phyloP scores from a whole-genome alignment of 2,329 filamentous ascomycete species.

The Fusarium irregulare region DNA sequence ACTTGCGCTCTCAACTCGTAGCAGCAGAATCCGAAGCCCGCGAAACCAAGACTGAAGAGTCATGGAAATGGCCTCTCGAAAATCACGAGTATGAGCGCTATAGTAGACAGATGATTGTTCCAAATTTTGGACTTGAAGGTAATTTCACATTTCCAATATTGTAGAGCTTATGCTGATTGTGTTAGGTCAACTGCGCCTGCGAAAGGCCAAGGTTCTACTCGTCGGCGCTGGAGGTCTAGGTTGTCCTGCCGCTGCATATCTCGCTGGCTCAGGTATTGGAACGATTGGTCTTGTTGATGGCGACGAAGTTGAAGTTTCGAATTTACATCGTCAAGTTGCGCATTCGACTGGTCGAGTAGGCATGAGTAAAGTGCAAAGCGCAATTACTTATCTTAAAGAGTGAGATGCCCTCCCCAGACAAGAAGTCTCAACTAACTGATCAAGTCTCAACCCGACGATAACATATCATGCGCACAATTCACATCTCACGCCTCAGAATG shows the following conservation, averaged over 20 bases:
- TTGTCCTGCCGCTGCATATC: conserved; percentile 91
- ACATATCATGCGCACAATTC: conserved; percentile 70
- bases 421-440: not conserved
- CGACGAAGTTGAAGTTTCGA: conserved; percentile 87
- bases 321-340: conserved; percentile 91
- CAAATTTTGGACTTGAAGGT: conserved; percentile 82
- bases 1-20: conserved; percentile 59
- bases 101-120: conserved; percentile 89
- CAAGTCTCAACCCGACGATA: conserved; percentile 78
- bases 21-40: conserved; percentile 51
- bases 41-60: conserved; percentile 12
- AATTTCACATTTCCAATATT: fast-evolving
- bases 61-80: conserved; percentile 74
- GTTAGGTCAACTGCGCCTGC: conserved; percentile 80
- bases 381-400: conserved; percentile 68
- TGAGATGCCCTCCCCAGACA: conserved; percentile 47
- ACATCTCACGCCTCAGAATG: conserved; percentile 76
- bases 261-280: conserved; percentile 89
- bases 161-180: not conserved
- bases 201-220: conserved; percentile 77
- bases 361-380: conserved; percentile 83
- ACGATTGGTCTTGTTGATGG: conserved; percentile 87
- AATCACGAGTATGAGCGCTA: conserved; percentile 86
- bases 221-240: conserved; percentile 91
- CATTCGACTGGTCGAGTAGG: conserved; percentile 79